Conservation (phyloP, 2,329 filamentous ascomycete species). For the Sporothrix brunneoviolacea region DNA sequence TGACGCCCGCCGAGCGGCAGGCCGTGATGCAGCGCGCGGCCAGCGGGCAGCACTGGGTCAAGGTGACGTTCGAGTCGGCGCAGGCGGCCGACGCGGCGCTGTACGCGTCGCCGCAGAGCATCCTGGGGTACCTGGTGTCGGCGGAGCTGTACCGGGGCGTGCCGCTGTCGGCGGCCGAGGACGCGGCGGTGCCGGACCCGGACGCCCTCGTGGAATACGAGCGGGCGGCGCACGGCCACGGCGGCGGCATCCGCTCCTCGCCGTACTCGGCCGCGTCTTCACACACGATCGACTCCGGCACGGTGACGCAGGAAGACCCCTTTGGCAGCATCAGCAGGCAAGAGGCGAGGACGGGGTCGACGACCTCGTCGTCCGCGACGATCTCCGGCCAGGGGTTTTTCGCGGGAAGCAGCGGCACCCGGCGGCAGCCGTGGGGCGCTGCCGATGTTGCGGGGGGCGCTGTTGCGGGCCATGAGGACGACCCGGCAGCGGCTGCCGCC, state of each 20-base stretch:
- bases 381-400: conserved; percentile 10
- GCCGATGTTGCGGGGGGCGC: background rate
- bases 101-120: conserved; percentile 63
- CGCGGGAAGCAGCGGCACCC: background rate
- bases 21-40: conserved; percentile 71
- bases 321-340: background rate
- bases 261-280: conserved; percentile 38
- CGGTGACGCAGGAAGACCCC: conserved; percentile 36
- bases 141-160: conserved; percentile 64
- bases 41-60: conserved; percentile 88
- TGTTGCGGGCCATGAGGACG: background rate
- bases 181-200: conserved; percentile 55
- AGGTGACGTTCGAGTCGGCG: conserved; percentile 70
- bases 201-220: conserved; percentile 25
- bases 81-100: conserved; percentile 64
- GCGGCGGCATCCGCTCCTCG: conserved; percentile 22
- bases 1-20: too few species aligned
- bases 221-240: conserved; percentile 19
- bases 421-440: conserved; percentile 1
- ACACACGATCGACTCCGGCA: conserved; percentile 51
- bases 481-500: background rate
- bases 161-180: conserved; percentile 50
- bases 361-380: conserved; percentile 11
- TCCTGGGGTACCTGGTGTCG: conserved; percentile 63
- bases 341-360: background rate